Percentiles rank a stretch among this genome's conserved stretches.
Conservation (phyloP, 2,329 filamentous ascomycete genomes). For the Hymenoscyphus albidus region DNA sequence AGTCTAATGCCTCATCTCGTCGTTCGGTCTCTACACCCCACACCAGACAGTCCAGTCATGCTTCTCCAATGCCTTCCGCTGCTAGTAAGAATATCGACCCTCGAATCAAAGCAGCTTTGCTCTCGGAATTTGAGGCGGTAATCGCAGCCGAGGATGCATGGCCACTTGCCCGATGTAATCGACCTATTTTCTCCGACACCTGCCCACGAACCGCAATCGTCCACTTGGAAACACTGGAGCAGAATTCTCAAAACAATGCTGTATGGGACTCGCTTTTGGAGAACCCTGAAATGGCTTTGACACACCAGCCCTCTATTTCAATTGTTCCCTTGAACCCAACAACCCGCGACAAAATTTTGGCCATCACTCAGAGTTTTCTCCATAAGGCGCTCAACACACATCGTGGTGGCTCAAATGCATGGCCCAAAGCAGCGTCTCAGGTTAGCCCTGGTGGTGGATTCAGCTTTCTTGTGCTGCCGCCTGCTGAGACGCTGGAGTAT, state of each 20-base stretch:
- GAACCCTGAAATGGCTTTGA: slow-evolving; percentile 2
- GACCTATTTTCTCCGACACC: slow-evolving; percentile 41
- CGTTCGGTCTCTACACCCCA: slow-evolving; percentile 36
- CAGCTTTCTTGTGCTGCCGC: slow-evolving; percentile 63
- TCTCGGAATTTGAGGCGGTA: slow-evolving; percentile 46
- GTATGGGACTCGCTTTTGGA: slow-evolving; percentile 43
- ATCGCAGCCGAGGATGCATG: slow-evolving; percentile 47
- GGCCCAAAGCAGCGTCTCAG: slow-evolving; percentile 28
- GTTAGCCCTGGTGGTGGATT: slow-evolving; percentile 44
- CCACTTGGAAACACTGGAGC: slow-evolving; percentile 49
- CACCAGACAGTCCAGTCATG: slow-evolving; percentile 46
- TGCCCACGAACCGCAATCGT: slow-evolving; percentile 49
- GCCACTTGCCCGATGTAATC: slow-evolving; percentile 50
- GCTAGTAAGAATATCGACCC: slow-evolving; percentile 11
- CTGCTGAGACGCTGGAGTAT: slow-evolving; percentile 62
- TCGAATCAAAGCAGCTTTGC: slow-evolving; percentile 17
- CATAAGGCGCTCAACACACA: slow-evolving; percentile 69
- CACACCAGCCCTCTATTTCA: slow-evolving; percentile 27
- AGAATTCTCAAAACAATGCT: slow-evolving; percentile 45
- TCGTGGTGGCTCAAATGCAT: slow-evolving; percentile 41
- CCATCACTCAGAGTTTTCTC: slow-evolving; percentile 66
- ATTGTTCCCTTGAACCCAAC: slow-evolving; percentile 45
- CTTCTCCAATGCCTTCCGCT: slow-evolving; percentile 41
- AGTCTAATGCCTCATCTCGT: slow-evolving; percentile 40
- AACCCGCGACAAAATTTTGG: slow-evolving; percentile 66